Base-by-base conservation (phyloP, 345 rosid species). In the Conringia planisiliqua region DNA sequence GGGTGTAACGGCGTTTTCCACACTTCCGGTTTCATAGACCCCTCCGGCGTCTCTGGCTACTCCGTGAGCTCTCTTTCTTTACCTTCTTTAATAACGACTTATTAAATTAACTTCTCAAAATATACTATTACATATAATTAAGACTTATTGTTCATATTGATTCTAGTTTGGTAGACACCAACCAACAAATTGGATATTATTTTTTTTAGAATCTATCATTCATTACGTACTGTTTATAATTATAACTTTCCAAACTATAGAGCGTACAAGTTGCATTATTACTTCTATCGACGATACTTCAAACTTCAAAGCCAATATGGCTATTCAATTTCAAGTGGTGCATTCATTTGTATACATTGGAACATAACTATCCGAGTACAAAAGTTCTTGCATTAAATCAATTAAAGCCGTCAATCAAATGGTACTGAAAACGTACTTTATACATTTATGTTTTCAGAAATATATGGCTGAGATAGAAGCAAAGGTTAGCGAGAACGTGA, bases 31-130 rank as follows among this genome's bases (percentile, higher is more conserved):
- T 87, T 89, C 46, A 70, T 70, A 7, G 97, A 91, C 64, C 89
- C 94, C 3, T 85, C 86, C 30, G 97, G 97, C 24, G 83, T 91
- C 54, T 89, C 97, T 27, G 97, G 97, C 22, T 91, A 91, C 77
- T 82, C 97, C 7, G 97, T 91, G 24, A 33, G 48, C n/a, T 39
- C 70, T 35, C 29, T 33, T 33, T 39, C 33, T 47, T 47, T 18
- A 47, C 54, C 13, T 47, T 8, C 52, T 26, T n/a, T n/a, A n/a
- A n/a, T n/a, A n/a, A 47, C 52, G 20, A 17, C 1, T 46, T 46
- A n/a, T 43, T 43, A 14, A 22, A n/a, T 44, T 44, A n/a, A 2
- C 2, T 13, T 40, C 47, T 14, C 7, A 0, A 13, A 42, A 5
- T 5, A 42, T 42, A 42, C 6, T 5, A 42, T 6, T 5, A 13